Percentiles rank a stretch among this genome's conserved stretches.
phyloP scores from a whole-genome alignment of 2,329 filamentous ascomycete species.

The Lasiodiplodia citricola region DNA sequence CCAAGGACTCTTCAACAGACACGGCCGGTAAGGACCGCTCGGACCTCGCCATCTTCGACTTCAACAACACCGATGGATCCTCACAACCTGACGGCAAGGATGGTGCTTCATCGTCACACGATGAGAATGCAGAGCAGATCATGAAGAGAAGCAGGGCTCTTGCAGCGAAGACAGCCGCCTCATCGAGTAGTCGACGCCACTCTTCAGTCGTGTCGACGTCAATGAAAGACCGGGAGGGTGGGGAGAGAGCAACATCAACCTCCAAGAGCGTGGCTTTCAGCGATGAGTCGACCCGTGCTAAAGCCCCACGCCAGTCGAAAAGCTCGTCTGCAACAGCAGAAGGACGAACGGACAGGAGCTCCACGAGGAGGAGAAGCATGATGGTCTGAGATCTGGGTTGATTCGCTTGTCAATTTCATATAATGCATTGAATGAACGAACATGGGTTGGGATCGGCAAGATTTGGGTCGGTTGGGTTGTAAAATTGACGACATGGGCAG shows the following conservation, averaged over 20 bases:
- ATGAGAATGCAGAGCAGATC: conserved; percentile 27
- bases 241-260: conserved; percentile 29
- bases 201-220: conserved; percentile 35
- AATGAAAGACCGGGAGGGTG: conserved; percentile 28
- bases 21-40: conserved; percentile 32
- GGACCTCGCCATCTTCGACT: conserved; percentile 45
- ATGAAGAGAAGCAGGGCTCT: conserved; percentile 38
- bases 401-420: not conserved
- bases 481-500: not conserved
- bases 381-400: conserved; percentile 37
- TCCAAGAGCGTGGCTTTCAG: conserved; percentile 31
- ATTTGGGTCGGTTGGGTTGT: not conserved
- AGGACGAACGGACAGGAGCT: conserved; percentile 42
- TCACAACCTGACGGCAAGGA: conserved; percentile 34
- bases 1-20: conserved; percentile 19
- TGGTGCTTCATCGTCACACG: conserved; percentile 27
- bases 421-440: not conserved
- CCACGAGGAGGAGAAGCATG: conserved; percentile 50
- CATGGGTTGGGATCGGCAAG: not conserved
- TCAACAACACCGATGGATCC: conserved; percentile 36
- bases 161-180: conserved; percentile 32
- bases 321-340: conserved; percentile 19
- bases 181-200: conserved; percentile 36
- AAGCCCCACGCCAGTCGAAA: conserved; percentile 27
- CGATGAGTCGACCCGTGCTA: conserved; percentile 30